A percentile compares a stretch with the other conserved stretches of the same genome.
phyloP scores from a whole-genome alignment of 208 protist genomes.

The Strigomonas oncopelti region DNA sequence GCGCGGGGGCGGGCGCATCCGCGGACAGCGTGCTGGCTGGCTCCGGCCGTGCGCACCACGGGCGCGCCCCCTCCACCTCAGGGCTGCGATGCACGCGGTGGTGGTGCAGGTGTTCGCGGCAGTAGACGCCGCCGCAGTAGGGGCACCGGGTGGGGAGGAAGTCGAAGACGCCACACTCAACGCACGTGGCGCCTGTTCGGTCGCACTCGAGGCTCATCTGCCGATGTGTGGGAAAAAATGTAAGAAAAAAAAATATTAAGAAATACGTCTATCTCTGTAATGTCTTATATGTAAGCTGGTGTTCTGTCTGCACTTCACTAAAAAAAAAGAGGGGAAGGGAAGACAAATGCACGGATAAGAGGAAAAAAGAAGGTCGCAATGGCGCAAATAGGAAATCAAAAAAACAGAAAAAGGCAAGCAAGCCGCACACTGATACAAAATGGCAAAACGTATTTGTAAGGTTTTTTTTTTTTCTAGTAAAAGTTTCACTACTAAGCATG shows the following conservation, averaged over 20 bases:
- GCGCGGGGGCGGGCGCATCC: not conserved
- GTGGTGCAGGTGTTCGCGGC: slow-evolving; percentile 38
- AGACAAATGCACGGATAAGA: not conserved
- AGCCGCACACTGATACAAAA: too few relatives aligned
- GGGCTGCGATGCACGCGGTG: slow-evolving; percentile 28
- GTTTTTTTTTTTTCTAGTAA: slow-evolving; percentile 1
- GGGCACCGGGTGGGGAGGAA: slow-evolving; percentile 60
- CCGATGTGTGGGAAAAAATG: not conserved
- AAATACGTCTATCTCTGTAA: not conserved
- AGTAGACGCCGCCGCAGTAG: slow-evolving; percentile 49
- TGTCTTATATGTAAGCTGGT: not conserved
- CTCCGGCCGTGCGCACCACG: slow-evolving; percentile 4
- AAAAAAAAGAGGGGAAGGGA: slow-evolving; percentile 10
- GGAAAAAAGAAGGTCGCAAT: too few relatives aligned
- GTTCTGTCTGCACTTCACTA: not conserved
- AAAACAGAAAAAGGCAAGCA: too few relatives aligned
- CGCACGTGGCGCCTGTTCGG: slow-evolving; percentile 40
- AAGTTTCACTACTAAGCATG: not conserved
- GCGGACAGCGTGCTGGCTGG: not conserved
- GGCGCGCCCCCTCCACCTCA: not conserved
- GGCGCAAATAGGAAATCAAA: too few relatives aligned
- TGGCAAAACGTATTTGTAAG: not conserved
- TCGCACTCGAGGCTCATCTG: slow-evolving; percentile 68
- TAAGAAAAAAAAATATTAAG: not conserved
- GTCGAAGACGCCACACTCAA: slow-evolving; percentile 69